Percentiles rank a stretch among this genome's conserved stretches.
phyloP scores from a whole-genome alignment of 1,284 basidiomycete species.

The Apiotrichum gamsii region DNA sequence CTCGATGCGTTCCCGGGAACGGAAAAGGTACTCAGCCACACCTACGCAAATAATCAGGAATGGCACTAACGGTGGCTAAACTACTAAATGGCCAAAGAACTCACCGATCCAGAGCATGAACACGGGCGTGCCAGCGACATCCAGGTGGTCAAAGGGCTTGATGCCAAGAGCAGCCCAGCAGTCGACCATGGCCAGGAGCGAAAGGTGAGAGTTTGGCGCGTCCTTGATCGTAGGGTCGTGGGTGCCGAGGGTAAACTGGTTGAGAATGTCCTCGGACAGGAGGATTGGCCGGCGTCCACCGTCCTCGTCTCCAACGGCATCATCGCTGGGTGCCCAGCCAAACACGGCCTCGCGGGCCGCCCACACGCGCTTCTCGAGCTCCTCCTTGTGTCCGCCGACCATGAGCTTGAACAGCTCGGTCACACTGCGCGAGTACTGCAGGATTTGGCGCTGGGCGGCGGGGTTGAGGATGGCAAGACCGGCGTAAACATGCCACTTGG shows the following conservation, averaged over 20 bases:
- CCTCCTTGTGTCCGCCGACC: slow-evolving; percentile 67
- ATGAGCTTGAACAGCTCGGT: slow-evolving; percentile 95
- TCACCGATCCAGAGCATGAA: slow-evolving; percentile 88
- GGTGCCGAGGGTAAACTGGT: slow-evolving; percentile 76
- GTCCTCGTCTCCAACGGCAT: slow-evolving; percentile 33
- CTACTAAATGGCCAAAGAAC: slow-evolving; percentile 7
- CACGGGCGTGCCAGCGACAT: slow-evolving; percentile 89
- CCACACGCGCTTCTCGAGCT: slow-evolving; percentile 66
- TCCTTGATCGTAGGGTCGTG: slow-evolving; percentile 46
- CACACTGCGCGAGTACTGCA: slow-evolving; percentile 77
- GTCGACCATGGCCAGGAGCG: slow-evolving; percentile 97
- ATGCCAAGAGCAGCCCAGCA: slow-evolving; percentile 88
- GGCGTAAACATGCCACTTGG: slow-evolving; percentile 98
- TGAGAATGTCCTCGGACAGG: slow-evolving; percentile 76
- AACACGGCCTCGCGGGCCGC: slow-evolving; percentile 75
- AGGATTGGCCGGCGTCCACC: slow-evolving; percentile 60
- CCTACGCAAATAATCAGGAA: slow-evolving; percentile 44
- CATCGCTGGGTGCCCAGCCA: slow-evolving; percentile 48
- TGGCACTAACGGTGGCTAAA: too few relatives aligned
- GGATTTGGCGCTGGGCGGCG: slow-evolving; percentile 79
- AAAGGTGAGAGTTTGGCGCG: slow-evolving; percentile 76
- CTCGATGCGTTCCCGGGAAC: slow-evolving; percentile 58
- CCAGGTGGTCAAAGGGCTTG: slow-evolving; percentile 84
- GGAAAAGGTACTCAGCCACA: slow-evolving; percentile 92
- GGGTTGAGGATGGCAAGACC: slow-evolving; percentile 96